Evolutionary conservation across 805 yeast species (phyloP), one percentile per base, ranked within the genome.

Genomic region (Ogataea methanolica): DNA sequence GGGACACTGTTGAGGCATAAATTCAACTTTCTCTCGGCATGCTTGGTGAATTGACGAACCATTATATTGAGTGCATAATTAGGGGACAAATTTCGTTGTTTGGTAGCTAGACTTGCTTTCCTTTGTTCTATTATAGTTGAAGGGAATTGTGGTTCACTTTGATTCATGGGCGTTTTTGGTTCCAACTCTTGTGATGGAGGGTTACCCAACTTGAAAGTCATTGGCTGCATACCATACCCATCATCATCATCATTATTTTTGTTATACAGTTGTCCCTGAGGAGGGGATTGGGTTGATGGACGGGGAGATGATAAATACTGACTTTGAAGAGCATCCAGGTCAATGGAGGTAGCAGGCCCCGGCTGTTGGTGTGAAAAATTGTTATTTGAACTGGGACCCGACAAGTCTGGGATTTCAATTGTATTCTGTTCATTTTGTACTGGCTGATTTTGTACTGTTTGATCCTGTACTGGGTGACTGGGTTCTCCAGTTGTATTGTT

Each of bases 11-110:
- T 72, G 38, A 88, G 67, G 60, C 96, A 88, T 34, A 81, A 59
- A 51, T 83, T 85, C 48, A 94, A 74, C 59, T 92, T 92, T 41
- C 90, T 71, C 61, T 95, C 99, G 0, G 98, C 95, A 56, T 85
- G 85, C 47, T 97, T 82, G 9, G 95, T 96, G 69, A 94, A 94
- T 68, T 92, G 96, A 2, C 98, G 89, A 63, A 95, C 95, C 37
- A 95, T 75, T 23, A 95, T 90, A 65, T 95, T 97, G 45, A 95
- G 71, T 0, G 98, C 94, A 62, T 94, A 94, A 59, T 91, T 97
- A 1, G 67, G 67, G 5, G 63, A 60, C 0, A 95, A 84, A 0
- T 91, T 88, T 75, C 59, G 85, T 82, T 44, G 56, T 39, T 41
- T 52, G 41, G 42, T 42, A 7, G 43, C 47, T 33, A 45, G 38